Evolutionary conservation across 306 rosid genomes (phyloP).

Genomic region (Dalbergia cochinchinensis): DNA sequence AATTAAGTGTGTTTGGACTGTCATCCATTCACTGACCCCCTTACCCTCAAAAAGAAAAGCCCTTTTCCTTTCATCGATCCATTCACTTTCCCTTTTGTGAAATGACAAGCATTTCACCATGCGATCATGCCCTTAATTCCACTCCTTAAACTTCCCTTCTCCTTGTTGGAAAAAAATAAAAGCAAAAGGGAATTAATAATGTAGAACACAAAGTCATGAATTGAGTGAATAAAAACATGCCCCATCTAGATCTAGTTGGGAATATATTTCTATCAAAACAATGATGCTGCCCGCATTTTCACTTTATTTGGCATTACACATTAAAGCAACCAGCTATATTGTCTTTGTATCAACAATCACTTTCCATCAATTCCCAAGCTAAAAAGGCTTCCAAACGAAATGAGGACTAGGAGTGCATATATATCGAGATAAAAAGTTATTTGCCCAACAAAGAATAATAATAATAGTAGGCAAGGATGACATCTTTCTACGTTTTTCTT

Average conservation of each 20-base stretch:
- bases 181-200: conserved; percentile 44
- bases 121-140: conserved; percentile 55
- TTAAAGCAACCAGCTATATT: conserved; percentile 44
- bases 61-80: conserved; percentile 57
- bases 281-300: conserved; percentile 62
- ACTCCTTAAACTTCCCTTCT: background rate
- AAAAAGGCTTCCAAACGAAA: conserved; percentile 74
- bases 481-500: conserved; percentile 36
- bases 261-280: conserved; percentile 69
- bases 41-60: conserved; percentile 30
- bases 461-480: conserved; percentile 38
- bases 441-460: background rate
- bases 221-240: conserved; percentile 55
- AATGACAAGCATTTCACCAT: conserved; percentile 63
- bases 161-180: conserved; percentile 49
- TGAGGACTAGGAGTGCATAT: conserved; percentile 39
- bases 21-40: conserved; percentile 63
- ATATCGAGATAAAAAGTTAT: conserved; percentile 52
- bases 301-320: conserved; percentile 58
- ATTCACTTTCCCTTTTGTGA: conserved; percentile 65
- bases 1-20: conserved; percentile 70
- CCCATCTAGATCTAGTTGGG: conserved; percentile 61
- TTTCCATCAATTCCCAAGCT: conserved; percentile 76
- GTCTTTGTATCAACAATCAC: conserved; percentile 54
- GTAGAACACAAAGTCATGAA: conserved; percentile 59